phyloP scores from a whole-genome alignment of 1,284 basidiomycete species.

The Microbotryum silenes-acaulis region DNA sequence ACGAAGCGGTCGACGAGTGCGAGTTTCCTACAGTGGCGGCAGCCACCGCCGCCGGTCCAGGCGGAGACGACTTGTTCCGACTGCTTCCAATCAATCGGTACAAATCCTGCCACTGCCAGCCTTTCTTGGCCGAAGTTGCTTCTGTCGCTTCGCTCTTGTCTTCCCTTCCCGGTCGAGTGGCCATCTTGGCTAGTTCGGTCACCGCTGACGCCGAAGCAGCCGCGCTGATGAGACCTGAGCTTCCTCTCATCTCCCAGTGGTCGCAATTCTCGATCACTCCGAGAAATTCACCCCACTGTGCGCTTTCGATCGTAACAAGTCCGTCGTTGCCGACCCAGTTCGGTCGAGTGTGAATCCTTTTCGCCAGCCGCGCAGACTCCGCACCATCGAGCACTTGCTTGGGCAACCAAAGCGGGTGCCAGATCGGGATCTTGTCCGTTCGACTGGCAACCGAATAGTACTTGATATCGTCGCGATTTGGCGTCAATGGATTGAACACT shows the following conservation, averaged over 20 bases:
- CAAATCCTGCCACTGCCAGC: slow-evolving; percentile 32
- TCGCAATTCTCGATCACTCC: slow-evolving; percentile 84
- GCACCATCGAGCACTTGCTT: slow-evolving; percentile 80
- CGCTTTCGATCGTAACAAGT: slow-evolving; percentile 78
- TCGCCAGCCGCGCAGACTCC: slow-evolving; percentile 54
- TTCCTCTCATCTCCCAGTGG: slow-evolving; percentile 94
- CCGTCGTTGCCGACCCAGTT: slow-evolving; percentile 86
- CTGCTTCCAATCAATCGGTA: slow-evolving; percentile 22
- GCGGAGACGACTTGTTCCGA: not conserved
- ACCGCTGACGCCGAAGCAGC: slow-evolving; percentile 26
- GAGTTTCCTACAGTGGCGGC: too few relatives aligned
- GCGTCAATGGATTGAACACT: slow-evolving; percentile 85
- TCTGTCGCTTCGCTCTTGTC: slow-evolving; percentile 7
- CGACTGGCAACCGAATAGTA: slow-evolving; percentile 89
- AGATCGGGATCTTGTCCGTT: slow-evolving; percentile 61
- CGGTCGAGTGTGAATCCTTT: slow-evolving; percentile 40
- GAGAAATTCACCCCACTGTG: slow-evolving; percentile 84
- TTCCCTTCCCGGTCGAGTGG: slow-evolving; percentile 4
- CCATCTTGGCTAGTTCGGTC: slow-evolving; percentile 20
- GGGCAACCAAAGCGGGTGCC: slow-evolving; percentile 95
- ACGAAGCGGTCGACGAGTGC: too few relatives aligned
- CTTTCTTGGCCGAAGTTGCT: slow-evolving; percentile 1
- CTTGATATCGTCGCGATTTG: slow-evolving; percentile 66
- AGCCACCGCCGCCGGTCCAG: too few relatives aligned
- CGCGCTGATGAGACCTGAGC: slow-evolving; percentile 44